Evolutionary conservation across 75 land plant species (phyloP).

Genomic region (Cupressus sempervirens): DNA sequence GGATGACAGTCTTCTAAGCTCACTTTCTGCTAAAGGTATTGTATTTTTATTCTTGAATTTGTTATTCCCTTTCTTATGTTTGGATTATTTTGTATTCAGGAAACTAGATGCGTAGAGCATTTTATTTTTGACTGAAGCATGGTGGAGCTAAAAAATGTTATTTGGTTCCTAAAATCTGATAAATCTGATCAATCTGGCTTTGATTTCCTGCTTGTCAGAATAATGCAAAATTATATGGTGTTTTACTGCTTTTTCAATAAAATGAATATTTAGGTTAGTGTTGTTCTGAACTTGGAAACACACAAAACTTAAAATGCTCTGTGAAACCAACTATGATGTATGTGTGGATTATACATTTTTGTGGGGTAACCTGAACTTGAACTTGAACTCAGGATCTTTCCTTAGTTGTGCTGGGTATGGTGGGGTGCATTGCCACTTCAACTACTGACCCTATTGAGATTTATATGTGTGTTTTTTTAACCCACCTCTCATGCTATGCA

Average conservation of each 20-base stretch:
- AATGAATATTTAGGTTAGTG: not conserved
- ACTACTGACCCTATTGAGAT: not conserved
- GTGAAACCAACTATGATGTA: not conserved
- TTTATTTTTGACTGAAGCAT: not conserved
- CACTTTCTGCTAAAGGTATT: constrained; percentile 48
- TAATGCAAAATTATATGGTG: not conserved
- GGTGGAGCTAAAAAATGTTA: not conserved
- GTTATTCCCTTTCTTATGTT: not conserved
- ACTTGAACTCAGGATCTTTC: not conserved
- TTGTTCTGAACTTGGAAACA: not conserved
- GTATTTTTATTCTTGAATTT: not conserved
- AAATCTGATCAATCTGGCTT: not conserved
- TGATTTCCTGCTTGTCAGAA: not conserved
- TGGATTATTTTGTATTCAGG: not conserved
- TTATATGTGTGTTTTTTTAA: not conserved
- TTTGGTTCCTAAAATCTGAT: not conserved
- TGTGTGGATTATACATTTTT: not conserved
- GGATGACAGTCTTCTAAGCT: constrained; percentile 36
- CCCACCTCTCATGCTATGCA: not conserved
- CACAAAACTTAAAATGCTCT: not conserved
- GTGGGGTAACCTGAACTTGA: not conserved
- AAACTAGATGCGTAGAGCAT: not conserved
- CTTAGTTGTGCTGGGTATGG: not conserved
- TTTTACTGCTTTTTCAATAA: not conserved
- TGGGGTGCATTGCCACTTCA: not conserved